These are phyloP conservation scores for Nannizziopsis barbatae DNA, from an alignment of 2,329 filamentous ascomycete genomes.

Conservation along the genomic window DNA sequence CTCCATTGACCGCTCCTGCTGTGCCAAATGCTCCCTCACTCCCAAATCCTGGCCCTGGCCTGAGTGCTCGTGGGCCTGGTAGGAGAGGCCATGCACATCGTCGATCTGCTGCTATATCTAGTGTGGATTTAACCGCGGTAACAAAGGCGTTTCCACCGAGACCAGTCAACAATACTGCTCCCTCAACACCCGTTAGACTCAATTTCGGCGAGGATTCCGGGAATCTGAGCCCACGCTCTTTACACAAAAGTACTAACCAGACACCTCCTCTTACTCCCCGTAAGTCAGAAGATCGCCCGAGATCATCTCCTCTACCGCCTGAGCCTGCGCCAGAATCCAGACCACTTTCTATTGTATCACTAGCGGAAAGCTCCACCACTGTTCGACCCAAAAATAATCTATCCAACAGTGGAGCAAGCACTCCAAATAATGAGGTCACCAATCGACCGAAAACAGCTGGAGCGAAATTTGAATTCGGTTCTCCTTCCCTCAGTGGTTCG, in stretches of 20 bases:
- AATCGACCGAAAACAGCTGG: conserved; percentile 37
- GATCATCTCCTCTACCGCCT: neutral
- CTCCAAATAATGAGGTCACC: conserved; percentile 16
- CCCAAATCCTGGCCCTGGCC: conserved; percentile 27
- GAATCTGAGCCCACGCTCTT: conserved; percentile 28
- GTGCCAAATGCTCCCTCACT: conserved; percentile 20
- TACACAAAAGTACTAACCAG: conserved; percentile 20
- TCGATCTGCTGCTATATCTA: conserved; percentile 67
- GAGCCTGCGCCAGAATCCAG: conserved; percentile 48
- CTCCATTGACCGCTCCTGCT: conserved; percentile 38
- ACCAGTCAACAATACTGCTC: conserved; percentile 49
- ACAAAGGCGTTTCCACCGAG: conserved; percentile 35
- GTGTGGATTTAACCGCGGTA: conserved; percentile 59
- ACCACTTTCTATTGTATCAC: conserved; percentile 73
- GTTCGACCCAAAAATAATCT: conserved; percentile 59
- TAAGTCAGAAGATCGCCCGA: conserved; percentile 14
- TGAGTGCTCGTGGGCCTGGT: conserved; percentile 38
- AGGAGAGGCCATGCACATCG: conserved; percentile 67
- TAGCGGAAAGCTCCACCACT: conserved; percentile 63
- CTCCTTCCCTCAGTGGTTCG: conserved; percentile 14
- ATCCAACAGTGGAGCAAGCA: conserved; percentile 36
- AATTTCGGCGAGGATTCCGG: conserved; percentile 22
- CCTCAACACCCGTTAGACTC: conserved; percentile 36
- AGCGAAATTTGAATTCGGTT: conserved; percentile 25
- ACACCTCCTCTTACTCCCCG: conserved; percentile 28